These are phyloP conservation scores for Fusarium metavorans DNA, from an alignment of 2,329 filamentous ascomycete genomes.

Conservation along the genomic window DNA sequence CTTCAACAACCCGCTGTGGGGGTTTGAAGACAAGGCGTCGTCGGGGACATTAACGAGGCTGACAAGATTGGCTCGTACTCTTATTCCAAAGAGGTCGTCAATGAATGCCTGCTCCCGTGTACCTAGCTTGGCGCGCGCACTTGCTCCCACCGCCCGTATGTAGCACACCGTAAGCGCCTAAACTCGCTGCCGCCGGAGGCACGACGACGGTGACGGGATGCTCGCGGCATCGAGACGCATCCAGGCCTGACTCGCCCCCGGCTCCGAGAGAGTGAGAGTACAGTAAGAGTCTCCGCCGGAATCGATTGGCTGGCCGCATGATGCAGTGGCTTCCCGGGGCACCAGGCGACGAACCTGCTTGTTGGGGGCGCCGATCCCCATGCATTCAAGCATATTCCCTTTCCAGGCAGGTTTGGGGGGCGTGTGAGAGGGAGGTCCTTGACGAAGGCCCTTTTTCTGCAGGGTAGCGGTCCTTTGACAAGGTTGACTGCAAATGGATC, in stretches of 20 bases:
- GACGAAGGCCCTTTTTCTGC: constrained; percentile 13
- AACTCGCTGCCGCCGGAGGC: constrained; percentile 20
- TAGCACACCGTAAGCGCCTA: constrained; percentile 36
- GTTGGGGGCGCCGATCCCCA: constrained; percentile 39
- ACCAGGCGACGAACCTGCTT: constrained; percentile 37
- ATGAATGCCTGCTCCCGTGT: constrained; percentile 1
- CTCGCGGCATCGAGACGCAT: constrained; percentile 36
- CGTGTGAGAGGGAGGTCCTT: not conserved
- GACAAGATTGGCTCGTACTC: constrained; percentile 18
- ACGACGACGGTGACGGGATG: constrained; percentile 2
- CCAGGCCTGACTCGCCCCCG: constrained; percentile 39
- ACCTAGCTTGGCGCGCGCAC: constrained; percentile 3
- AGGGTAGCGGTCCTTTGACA: constrained; percentile 28
- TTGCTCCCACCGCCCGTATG: constrained; percentile 34
- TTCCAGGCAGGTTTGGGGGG: constrained; percentile 24
- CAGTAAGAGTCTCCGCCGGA: not conserved
- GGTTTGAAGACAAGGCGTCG: not conserved
- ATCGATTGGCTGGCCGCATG: constrained; percentile 39
- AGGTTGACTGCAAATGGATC: constrained; percentile 15
- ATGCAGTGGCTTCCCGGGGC: constrained; percentile 37
- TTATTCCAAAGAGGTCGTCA: not conserved
- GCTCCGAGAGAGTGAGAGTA: constrained; percentile 11
- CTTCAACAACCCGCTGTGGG: constrained; percentile 17
- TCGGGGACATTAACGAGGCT: constrained; percentile 22
- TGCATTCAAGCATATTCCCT: constrained; percentile 33